Percentiles rank a stretch among this genome's conserved stretches.
Conservation (phyloP, 2,329 filamentous ascomycete species). For the Phaeophleospora eucalypticola region DNA sequence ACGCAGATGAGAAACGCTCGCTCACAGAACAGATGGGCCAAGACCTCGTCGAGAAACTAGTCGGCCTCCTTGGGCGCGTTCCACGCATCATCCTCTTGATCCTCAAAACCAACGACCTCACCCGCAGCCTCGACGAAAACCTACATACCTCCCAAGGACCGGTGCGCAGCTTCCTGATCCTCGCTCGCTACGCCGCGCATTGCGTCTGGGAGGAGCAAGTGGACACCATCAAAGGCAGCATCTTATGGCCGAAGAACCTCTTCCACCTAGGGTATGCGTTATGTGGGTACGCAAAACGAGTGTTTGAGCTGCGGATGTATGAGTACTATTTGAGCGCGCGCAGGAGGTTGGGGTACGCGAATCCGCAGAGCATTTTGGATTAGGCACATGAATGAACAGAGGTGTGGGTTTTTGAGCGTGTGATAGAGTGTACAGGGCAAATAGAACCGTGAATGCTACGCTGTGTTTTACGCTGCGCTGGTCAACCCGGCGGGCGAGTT, state of each 20-base stretch:
- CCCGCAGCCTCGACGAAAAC: slow-evolving; percentile 87
- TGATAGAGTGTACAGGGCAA: neutral
- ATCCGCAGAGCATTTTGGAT: slow-evolving; percentile 1
- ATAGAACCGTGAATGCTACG: neutral
- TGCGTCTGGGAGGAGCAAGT: slow-evolving; percentile 60
- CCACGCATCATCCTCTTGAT: slow-evolving; percentile 91
- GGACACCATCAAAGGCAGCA: slow-evolving; percentile 48
- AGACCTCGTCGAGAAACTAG: slow-evolving; percentile 73
- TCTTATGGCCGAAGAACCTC: slow-evolving; percentile 52
- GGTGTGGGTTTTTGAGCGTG: neutral
- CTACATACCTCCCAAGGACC: slow-evolving; percentile 67
- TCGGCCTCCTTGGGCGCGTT: slow-evolving; percentile 82
- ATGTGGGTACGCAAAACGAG: slow-evolving; percentile 51
- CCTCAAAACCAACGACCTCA: slow-evolving; percentile 95
- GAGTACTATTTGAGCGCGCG: slow-evolving; percentile 53
- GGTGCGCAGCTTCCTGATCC: slow-evolving; percentile 59
- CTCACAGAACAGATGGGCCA: slow-evolving; percentile 82
- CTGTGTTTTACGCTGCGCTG: neutral
- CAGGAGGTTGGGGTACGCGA: slow-evolving; percentile 19
- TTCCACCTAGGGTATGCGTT: slow-evolving; percentile 50
- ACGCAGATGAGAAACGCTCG: slow-evolving; percentile 74
- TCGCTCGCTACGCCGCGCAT: slow-evolving; percentile 59
- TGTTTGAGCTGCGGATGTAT: slow-evolving; percentile 56
- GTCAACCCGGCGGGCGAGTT: too few species aligned
- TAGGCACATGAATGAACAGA: neutral